phyloP scores from a whole-genome alignment of 108 stramenopile species.

The Pseudonitzschia delicatissima region DNA sequence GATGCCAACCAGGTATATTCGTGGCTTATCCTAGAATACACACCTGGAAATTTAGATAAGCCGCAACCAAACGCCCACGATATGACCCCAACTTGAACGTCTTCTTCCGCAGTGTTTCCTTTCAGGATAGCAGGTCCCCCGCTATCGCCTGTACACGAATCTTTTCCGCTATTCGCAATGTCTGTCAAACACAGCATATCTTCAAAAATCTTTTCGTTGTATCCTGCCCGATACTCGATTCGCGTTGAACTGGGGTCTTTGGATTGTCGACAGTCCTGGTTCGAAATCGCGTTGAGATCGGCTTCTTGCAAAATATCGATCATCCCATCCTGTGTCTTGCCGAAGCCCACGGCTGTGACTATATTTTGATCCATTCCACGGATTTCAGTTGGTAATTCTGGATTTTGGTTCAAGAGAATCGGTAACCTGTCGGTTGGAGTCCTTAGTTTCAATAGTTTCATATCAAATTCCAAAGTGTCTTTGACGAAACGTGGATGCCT shows the following conservation, averaged over 20 bases:
- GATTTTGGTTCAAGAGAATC: conserved; percentile 5
- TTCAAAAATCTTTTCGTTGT: neutral
- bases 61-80: conserved; percentile 34
- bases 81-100: conserved; percentile 16
- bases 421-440: neutral
- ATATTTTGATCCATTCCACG: neutral
- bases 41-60: conserved; percentile 34
- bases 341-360: conserved; percentile 2
- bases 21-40: conserved; percentile 6
- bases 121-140: conserved; percentile 3
- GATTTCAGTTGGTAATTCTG: neutral
- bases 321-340: neutral
- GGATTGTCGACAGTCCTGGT: neutral
- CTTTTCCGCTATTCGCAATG: neutral
- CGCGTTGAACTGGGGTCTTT: neutral
- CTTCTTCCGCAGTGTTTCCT: conserved; percentile 1
- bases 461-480: neutral
- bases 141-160: conserved; percentile 1
- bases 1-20: neutral
- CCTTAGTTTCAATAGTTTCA: conserved; percentile 2
- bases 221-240: neutral
- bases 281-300: neutral
- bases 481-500: neutral
- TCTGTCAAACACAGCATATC: conserved; percentile 4
- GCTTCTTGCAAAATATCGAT: neutral